A percentile compares a stretch with the other conserved stretches of the same genome.
Evolutionary conservation across 768 basidiomycete species (phyloP).

Genomic region (Lenzites betulinus): DNA sequence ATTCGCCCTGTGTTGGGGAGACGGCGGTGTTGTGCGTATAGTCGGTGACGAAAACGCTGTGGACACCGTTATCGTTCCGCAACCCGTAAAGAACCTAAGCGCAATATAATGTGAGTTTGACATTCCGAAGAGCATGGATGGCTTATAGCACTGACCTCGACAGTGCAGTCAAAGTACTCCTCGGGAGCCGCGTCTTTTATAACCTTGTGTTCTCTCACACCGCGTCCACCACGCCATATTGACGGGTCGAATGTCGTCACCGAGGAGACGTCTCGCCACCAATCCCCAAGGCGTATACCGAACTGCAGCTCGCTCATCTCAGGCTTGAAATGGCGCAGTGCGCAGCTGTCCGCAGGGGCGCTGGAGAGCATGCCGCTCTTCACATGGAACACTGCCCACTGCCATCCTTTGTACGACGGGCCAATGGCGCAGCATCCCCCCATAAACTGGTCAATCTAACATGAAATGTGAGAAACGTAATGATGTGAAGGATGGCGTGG

Average conservation of each 20-base stretch:
- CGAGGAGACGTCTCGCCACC: slow-evolving; percentile 29
- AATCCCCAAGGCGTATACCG: slow-evolving; percentile 29
- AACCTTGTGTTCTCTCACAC: slow-evolving; percentile 20
- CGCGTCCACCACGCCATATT: neutral
- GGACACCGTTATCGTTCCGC: slow-evolving; percentile 39
- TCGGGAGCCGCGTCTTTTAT: slow-evolving; percentile 25
- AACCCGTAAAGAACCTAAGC: slow-evolving; percentile 52
- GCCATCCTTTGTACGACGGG: slow-evolving; percentile 46
- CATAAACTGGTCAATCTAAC: slow-evolving; percentile 38
- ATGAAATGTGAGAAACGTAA: neutral
- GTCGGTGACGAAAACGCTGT: slow-evolving; percentile 64
- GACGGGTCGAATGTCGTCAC: neutral
- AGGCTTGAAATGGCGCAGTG: slow-evolving; percentile 19
- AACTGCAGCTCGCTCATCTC: slow-evolving; percentile 23
- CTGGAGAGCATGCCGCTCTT: slow-evolving; percentile 39
- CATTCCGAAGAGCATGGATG: neutral
- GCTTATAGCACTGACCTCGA: slow-evolving; percentile 44
- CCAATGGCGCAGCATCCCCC: slow-evolving; percentile 43
- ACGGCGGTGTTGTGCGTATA: slow-evolving; percentile 51
- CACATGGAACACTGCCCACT: slow-evolving; percentile 58
- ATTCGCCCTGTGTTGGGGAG: slow-evolving; percentile 38
- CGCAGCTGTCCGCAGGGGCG: slow-evolving; percentile 1
- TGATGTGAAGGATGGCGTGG: neutral
- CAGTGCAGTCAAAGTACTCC: slow-evolving; percentile 33
- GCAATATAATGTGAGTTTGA: neutral